Base-by-base conservation (phyloP, 2,329 filamentous ascomycete genomes). In the Penicillium concentricum region DNA sequence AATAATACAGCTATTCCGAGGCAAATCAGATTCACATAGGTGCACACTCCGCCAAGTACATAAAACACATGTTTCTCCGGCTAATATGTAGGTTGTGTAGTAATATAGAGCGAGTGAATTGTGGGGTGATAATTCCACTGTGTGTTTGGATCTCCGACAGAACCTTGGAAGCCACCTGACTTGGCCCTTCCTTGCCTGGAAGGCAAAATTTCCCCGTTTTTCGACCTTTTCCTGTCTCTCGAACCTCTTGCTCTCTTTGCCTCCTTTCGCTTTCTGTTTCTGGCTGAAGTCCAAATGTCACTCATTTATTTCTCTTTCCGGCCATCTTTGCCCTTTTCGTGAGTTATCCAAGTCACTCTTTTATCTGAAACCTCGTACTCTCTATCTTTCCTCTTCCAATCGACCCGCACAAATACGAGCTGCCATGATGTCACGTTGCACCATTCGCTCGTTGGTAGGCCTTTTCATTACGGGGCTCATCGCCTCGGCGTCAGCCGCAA, bases 401-500 rank as follows among this genome's bases (percentile, higher is more conserved):
- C 20, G 26, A 30, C 44, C 42, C 34, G 34, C 20, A 52, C 50
- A 32, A 35, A 49, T 49, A 39, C 43, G 43, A 45, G 39, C 20
- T 13, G 20, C 26, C 49, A 62, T 62, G 61, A 46, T 59, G 48
- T 49, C 57, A 39, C 43, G 38, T 18, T 41, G 35, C 24, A 28
- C 32, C 20, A 16, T 45, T 34, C 28, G 35, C 44, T 46, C 20
- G 34, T n/a, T 46, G 28, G 44, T 38, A 35, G 43, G 47, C 4
- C 42, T 62, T 12, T 20, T 26, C 9, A 34, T 56, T 18, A 48
- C 43, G 28, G 44, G 37, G 24, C 38, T 67, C 12, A 44, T 63
- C 20, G 32, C 39, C 12, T 32, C 59, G 16, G 44, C 59, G 9
- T 55, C 57, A 16, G 69, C 71, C 20, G 73, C 69, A 28, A 51